These are phyloP conservation scores for Prunus campanulata DNA, from an alignment of 306 rosid species.

Conservation along the genomic window DNA sequence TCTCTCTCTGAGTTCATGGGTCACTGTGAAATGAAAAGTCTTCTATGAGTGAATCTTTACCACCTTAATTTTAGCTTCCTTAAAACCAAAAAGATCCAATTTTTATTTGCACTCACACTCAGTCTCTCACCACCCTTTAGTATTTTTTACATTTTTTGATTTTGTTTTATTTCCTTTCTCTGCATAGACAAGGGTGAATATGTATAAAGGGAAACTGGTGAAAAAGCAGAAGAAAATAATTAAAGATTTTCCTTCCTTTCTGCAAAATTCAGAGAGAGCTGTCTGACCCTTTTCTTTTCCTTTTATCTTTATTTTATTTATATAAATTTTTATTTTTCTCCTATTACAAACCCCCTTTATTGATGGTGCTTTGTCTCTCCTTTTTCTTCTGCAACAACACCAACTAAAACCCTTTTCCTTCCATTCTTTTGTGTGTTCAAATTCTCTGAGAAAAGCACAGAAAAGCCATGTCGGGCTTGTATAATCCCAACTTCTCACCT, in stretches of 20 bases:
- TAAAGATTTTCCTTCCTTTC: slow-evolving; percentile 24
- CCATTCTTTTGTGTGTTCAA: slow-evolving; percentile 44
- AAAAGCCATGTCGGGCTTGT: slow-evolving; percentile 84
- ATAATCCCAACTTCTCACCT: slow-evolving; percentile 89
- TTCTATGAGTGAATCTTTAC: slow-evolving; percentile 45
- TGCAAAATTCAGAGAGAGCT: slow-evolving; percentile 39
- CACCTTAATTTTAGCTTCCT: slow-evolving; percentile 34
- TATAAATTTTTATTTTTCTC: not conserved
- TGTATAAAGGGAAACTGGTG: slow-evolving; percentile 15
- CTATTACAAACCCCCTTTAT: slow-evolving; percentile 47
- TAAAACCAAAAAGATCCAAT: slow-evolving; percentile 32
- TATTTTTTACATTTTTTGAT: not conserved
- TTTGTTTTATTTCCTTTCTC: not conserved
- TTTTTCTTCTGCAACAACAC: slow-evolving; percentile 58
- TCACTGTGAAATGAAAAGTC: slow-evolving; percentile 24
- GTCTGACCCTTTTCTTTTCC: slow-evolving; percentile 30
- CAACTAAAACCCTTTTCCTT: slow-evolving; percentile 55
- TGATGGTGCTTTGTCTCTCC: slow-evolving; percentile 53
- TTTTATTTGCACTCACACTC: slow-evolving; percentile 7
- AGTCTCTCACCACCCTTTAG: slow-evolving; percentile 8
- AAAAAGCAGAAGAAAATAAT: slow-evolving; percentile 25
- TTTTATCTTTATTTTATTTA: slow-evolving; percentile 3
- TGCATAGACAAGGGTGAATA: not conserved
- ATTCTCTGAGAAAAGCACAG: slow-evolving; percentile 36
- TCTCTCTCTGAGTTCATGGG: not conserved